Evolutionary conservation across 331 rosid genomes (phyloP), one percentile per base, ranked within the genome.

Genomic region (Quercus phellos): DNA sequence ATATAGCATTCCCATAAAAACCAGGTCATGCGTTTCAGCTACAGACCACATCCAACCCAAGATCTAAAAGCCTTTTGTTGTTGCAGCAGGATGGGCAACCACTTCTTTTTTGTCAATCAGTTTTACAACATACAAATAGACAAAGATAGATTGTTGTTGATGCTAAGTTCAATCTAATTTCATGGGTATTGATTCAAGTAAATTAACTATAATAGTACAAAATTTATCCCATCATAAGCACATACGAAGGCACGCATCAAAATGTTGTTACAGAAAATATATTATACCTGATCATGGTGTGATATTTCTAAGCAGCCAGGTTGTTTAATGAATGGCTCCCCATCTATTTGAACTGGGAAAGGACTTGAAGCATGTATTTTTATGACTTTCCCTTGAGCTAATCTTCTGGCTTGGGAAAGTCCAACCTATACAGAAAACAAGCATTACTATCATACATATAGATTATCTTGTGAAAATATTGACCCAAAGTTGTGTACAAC

Each of bases 261-360:
- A 67, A 67, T 38, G 72, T 60, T 16, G 43, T 55, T 61, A 75
- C 77, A 76, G 42, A 54, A 76, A 78, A 75, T 21, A 71, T 50
- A 63, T 38, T 72, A 73, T 86, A 91, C 96, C 93, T 91, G 96
- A 74, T 89, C 93, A 46, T 82, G 91, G 86, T 89, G 88, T 55
- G 86, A 80, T 79, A 91, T 86, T 80, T 91, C 93, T 53, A 91
- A 66, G 84, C 84, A 87, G 66, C 96, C 96, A 51, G 96, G 93
- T 74, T 87, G 93, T 29, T 87, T 82, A 82, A 91, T 91, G 78
- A 85, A 91, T 56, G 96, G 96, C 75, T 91, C 96, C 38, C 96
- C 96, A 10, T 91, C 96, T 54, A 91, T 91, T 87, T 91, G 96
- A 82, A 91, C 96, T 4, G 96, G 96, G 84, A 91, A 91, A 75